phyloP scores from a whole-genome alignment of 192 early-diverging fungal species.

The Coemansia aciculifera region DNA sequence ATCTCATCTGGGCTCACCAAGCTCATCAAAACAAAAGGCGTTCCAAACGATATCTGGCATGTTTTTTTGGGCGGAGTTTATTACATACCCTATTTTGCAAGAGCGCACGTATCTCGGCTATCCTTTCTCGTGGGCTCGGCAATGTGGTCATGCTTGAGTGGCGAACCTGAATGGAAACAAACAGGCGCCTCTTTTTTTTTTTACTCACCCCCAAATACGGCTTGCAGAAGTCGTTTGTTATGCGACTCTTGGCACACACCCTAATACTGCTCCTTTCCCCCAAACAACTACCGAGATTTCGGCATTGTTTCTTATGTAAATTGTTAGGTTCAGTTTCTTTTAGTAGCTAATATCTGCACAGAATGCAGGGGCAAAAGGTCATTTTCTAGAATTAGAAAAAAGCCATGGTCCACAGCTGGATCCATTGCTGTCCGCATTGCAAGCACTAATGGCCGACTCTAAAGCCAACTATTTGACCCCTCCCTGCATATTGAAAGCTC shows the following conservation, averaged over 20 bases:
- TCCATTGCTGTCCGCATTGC: background rate
- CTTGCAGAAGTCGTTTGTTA: background rate
- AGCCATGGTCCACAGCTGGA: background rate
- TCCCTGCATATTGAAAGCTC: background rate
- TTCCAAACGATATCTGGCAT: background rate
- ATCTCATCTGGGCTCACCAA: background rate
- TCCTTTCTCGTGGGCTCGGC: background rate
- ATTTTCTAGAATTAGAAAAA: background rate
- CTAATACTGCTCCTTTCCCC: background rate
- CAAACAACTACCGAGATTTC: background rate
- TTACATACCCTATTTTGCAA: background rate
- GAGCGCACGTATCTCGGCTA: background rate
- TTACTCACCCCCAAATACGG: background rate
- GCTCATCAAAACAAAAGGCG: background rate
- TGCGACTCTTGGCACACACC: background rate
- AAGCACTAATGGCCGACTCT: background rate
- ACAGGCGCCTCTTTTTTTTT: background rate
- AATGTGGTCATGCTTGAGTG: constrained; percentile 1
- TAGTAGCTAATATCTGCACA: constrained; percentile 6
- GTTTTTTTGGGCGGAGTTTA: background rate
- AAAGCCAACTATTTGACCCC: background rate
- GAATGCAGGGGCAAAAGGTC: background rate
- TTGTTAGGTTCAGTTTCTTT: background rate
- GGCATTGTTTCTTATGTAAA: background rate
- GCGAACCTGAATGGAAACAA: background rate